A percentile compares a stretch with the other conserved stretches of the same genome.
Evolutionary conservation across 2,329 filamentous ascomycete species (phyloP).

Genomic region (Bipolaris gigantea): DNA sequence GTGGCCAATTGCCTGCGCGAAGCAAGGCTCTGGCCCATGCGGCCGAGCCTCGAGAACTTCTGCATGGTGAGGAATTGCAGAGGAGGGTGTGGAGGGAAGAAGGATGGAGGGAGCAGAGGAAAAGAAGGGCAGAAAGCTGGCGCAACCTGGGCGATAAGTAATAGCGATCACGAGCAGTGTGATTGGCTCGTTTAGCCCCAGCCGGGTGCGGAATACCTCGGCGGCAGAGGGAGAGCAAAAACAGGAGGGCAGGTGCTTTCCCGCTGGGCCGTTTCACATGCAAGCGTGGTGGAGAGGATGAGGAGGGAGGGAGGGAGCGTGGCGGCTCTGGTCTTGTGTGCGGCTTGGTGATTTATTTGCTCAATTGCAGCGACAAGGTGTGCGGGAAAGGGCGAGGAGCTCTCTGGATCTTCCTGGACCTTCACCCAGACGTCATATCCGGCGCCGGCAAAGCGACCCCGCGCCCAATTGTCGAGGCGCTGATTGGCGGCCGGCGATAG

Average conservation of each 20-base stretch:
- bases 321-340: not conserved
- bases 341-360: slow-evolving; percentile 1
- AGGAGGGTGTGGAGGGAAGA: slow-evolving; percentile 44
- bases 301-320: slow-evolving; percentile 14
- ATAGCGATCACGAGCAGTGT: slow-evolving; percentile 31
- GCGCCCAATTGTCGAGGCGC: slow-evolving; percentile 6
- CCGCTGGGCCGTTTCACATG: slow-evolving; percentile 42
- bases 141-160: slow-evolving; percentile 40
- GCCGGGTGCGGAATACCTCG: slow-evolving; percentile 35
- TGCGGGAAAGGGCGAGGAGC: not conserved
- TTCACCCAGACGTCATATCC: slow-evolving; percentile 14
- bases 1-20: slow-evolving; percentile 74
- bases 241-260: slow-evolving; percentile 28
- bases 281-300: slow-evolving; percentile 12
- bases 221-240: slow-evolving; percentile 27
- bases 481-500: slow-evolving; percentile 6
- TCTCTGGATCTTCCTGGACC: not conserved
- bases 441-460: slow-evolving; percentile 7
- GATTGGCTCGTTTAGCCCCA: slow-evolving; percentile 37
- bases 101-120: slow-evolving; percentile 36
- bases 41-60: slow-evolving; percentile 71
- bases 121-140: slow-evolving; percentile 43
- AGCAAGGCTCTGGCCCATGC: slow-evolving; percentile 65
- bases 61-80: slow-evolving; percentile 59
- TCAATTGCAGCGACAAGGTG: not conserved